Percentiles rank a stretch among this genome's conserved stretches.
Conservation (phyloP, 257 asterid genomes). For the Capsicum chinense region DNA sequence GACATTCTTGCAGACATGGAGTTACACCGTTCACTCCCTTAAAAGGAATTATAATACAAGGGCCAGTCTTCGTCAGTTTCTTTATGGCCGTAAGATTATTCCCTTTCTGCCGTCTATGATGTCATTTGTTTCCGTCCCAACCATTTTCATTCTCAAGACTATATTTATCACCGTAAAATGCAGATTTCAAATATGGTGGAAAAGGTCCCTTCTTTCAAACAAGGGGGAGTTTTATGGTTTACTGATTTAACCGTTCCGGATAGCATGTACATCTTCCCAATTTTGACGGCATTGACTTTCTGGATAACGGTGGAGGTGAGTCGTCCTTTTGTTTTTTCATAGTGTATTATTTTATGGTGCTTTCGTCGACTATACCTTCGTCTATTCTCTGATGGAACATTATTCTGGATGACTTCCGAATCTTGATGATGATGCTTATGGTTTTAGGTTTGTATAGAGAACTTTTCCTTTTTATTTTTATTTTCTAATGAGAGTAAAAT, state of each 20-base stretch:
- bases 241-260: constrained; percentile 90
- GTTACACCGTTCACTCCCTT: constrained; percentile 86
- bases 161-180: constrained; percentile 30
- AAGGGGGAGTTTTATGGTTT: constrained; percentile 91
- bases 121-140: neutral
- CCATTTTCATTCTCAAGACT: constrained; percentile 11
- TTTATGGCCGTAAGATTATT: constrained; percentile 83
- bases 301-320: constrained; percentile 93
- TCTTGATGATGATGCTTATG: neutral
- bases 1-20: constrained; percentile 66
- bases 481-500: neutral
- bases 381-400: neutral
- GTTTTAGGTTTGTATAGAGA: constrained; percentile 12
- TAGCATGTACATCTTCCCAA: constrained; percentile 69
- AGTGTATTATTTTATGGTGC: neutral
- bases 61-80: constrained; percentile 76
- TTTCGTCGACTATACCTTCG: neutral
- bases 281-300: constrained; percentile 84
- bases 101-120: constrained; percentile 20
- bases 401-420: neutral
- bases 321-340: neutral
- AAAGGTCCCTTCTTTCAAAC: constrained; percentile 87
- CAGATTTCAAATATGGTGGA: constrained; percentile 85
- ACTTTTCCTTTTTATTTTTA: neutral
- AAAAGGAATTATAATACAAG: constrained; percentile 77